These are phyloP conservation scores for Neotropicomus parvogracilis DNA, from an alignment of 1,284 basidiomycete species.

Conservation along the genomic window DNA sequence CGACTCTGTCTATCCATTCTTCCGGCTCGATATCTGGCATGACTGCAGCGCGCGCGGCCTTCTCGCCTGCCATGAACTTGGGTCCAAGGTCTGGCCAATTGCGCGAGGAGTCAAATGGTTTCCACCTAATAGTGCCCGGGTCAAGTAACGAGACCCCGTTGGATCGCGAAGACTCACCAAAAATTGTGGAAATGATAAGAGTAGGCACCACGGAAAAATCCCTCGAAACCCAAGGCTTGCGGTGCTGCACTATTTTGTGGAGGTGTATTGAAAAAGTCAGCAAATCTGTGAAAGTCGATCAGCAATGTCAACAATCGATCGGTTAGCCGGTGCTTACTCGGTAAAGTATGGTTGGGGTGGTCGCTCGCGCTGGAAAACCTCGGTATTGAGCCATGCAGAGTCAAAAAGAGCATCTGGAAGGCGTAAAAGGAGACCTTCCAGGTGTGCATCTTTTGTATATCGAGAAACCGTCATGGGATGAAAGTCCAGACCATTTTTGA, in stretches of 20 bases:
- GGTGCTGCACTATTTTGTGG: conserved; percentile 65
- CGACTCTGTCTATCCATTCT: conserved; percentile 40
- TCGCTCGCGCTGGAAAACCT: conserved; percentile 76
- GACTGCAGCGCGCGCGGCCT: conserved; percentile 44
- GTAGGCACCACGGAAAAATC: conserved; percentile 83
- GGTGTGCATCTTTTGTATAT: conserved; percentile 74
- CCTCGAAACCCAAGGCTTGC: conserved; percentile 75
- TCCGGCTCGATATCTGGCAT: conserved; percentile 34
- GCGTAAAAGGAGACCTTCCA: conserved; percentile 70
- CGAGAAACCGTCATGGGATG: conserved; percentile 82
- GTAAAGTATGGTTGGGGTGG: conserved; percentile 84
- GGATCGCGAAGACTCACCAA: conserved; percentile 46
- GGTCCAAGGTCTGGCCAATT: conserved; percentile 91
- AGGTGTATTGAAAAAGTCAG: conserved; percentile 79
- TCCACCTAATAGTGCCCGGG: conserved; percentile 63
- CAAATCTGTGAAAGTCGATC: conserved; percentile 44
- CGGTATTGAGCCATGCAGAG: conserved; percentile 83
- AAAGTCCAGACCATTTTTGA: conserved; percentile 82
- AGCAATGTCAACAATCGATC: neutral
- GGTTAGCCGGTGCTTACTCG: conserved; percentile 46
- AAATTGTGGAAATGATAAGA: conserved; percentile 88
- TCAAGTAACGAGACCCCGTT: neutral
- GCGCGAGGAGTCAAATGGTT: conserved; percentile 82
- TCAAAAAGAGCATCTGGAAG: conserved; percentile 85
- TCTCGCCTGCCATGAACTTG: conserved; percentile 73